Evolutionary conservation across 1,284 basidiomycete genomes (phyloP), one percentile per base, ranked within the genome.

Genomic region (Exsudoporus floridanus): DNA sequence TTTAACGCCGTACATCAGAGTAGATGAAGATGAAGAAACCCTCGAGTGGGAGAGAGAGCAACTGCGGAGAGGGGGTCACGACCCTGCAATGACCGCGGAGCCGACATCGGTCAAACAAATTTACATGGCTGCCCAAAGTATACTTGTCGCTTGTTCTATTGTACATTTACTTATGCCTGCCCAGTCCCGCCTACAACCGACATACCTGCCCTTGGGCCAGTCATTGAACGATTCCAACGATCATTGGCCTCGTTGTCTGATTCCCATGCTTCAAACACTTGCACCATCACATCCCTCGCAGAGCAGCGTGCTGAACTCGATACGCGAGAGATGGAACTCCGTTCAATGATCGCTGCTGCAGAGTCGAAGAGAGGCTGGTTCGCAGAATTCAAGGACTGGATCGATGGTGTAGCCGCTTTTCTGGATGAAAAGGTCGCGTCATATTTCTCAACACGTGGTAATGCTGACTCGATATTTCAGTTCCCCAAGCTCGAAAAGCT

Each of bases 41-140:
- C 74, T 80, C 19, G 90, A 94, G 72, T 98, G 94, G 95, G 94
- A 97, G 66, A 80, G 83, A 59, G 91, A 90, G 48, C 94, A 97
- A 67, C 77, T 92, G 13, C 82, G 87, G 28, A 77, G 93, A 56
- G 91, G 89, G 7, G 92, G 86, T 18, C 60, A 75, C 5, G 79
- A 77, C 50, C 60, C 64, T 21, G 61, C 72, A 19, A 59, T 63
- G 5, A 47, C 35, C 56, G 65, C 51, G 46, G 72, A 57, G 53
- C 66, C 52, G 19, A 53, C 64, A 16, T 67, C 72, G 53, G 61
- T 63, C 28, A 84, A 85, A 57, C 74, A 77, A 46, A 74, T 77
- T 3, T 95, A 96, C 65, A 83, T 81, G 57, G 79, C 94, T 37
- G 78, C 87, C 9, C 83, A 82, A 30, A 94, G 93, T 94, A 74